Evolutionary conservation across 2,329 filamentous ascomycete species (phyloP), one percentile per base, ranked within the genome.

Genomic region (Fusarium papillatum): DNA sequence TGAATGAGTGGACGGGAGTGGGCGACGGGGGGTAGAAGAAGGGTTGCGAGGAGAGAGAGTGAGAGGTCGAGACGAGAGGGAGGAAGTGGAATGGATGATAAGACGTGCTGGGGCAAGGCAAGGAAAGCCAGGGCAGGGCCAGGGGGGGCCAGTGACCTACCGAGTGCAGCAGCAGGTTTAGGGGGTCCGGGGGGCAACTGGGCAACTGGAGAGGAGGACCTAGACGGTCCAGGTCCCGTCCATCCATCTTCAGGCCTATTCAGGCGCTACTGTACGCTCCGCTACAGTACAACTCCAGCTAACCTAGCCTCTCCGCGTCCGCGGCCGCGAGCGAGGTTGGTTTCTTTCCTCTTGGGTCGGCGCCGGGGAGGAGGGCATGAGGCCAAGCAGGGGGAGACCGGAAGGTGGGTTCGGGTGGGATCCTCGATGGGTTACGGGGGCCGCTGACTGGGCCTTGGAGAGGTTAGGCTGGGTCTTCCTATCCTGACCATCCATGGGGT

Each of bases 1-100:
- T 71, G 72, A 80, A 75, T 70, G 75, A 75, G 69, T 68, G 73
- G 74, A 74, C 46, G 68, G 43, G 66, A 61, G 78, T 69, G 77
- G 73, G 75, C 69, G 78, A 78, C 76, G 71, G 70, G 74, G 76
- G 77, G 74, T 76, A 76, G 73, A 77, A 79, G 67, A 77, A 79
- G 71, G 75, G 65, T 57, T 66, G 57, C 17, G 26, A 61, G 62
- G 48, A 73, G 69, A 69, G 66, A 69, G 66, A 48, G 68, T 73
- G 65, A 70, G 64, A 60, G 50, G 64, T 66, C 68, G 73, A 77
- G 72, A 50, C 43, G 72, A 69, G 71, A 64, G 50, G 34, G 62
- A 69, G 67, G 64, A 71, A 62, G 68, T 66, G 62, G 76, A 65
- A 66, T 74, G 70, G 73, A 65, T 63, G 66, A 76, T 74, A 76